Evolutionary conservation across 2,329 filamentous ascomycete genomes (phyloP).

Genomic region (Magnaporthiopsis rhizophila): DNA sequence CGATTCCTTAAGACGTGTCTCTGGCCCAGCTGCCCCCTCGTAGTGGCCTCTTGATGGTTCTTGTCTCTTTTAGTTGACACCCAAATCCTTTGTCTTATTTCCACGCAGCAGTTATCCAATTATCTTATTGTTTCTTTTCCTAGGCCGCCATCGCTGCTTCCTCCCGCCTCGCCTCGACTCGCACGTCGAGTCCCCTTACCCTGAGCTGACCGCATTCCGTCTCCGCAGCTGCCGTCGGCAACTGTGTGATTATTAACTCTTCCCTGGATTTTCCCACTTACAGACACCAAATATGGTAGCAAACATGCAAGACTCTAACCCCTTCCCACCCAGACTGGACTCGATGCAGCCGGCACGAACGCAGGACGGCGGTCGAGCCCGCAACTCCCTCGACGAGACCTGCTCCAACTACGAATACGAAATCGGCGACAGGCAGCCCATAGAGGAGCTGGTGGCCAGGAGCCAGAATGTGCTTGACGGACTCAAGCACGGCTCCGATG

Average conservation of each 20-base stretch:
- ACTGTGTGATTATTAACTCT: not conserved
- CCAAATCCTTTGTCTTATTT: not conserved
- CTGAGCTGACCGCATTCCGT: not conserved
- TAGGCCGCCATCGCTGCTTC: not conserved
- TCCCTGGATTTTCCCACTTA: not conserved
- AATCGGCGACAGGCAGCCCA: not conserved
- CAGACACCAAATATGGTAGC: not conserved
- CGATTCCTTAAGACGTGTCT: not conserved
- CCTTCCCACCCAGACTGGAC: not conserved
- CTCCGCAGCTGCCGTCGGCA: not conserved
- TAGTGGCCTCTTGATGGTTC: not conserved
- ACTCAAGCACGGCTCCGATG: not conserved
- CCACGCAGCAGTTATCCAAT: not conserved
- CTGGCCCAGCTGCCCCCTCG: too few relatives aligned
- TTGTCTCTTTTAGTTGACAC: not conserved
- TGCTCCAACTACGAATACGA: constrained; percentile 3
- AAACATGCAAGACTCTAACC: not conserved
- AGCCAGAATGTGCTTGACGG: not conserved
- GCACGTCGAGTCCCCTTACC: not conserved
- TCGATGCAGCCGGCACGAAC: not conserved
- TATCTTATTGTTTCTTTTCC: not conserved
- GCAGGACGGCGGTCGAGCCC: not conserved
- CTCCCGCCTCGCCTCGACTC: not conserved
- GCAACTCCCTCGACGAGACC: not conserved
- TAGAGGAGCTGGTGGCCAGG: not conserved